Conservation (phyloP, 306 rosid species). For the Vigna nakashimae region DNA sequence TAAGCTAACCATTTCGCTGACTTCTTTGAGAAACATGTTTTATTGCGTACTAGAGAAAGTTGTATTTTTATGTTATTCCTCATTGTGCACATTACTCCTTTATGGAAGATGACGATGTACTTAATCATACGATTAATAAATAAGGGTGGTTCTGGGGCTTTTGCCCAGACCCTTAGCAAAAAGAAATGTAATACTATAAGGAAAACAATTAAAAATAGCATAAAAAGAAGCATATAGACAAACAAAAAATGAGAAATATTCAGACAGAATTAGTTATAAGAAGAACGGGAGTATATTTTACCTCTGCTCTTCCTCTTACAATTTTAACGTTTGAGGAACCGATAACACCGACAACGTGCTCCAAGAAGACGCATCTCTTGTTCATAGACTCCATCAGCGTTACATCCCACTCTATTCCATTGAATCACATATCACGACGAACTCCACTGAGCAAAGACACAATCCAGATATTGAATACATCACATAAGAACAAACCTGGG, state of each 20-base stretch:
- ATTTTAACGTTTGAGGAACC: slow-evolving; percentile 78
- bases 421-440: slow-evolving; percentile 10
- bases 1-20: too few relatives aligned
- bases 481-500: slow-evolving; percentile 62
- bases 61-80: too few relatives aligned
- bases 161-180: too few relatives aligned
- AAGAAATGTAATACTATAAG: background rate
- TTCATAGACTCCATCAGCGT: slow-evolving; percentile 86
- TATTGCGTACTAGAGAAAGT: too few relatives aligned
- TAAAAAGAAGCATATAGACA: slow-evolving; percentile 5
- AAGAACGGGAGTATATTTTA: slow-evolving; percentile 36
- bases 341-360: slow-evolving; percentile 65
- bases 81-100: too few relatives aligned
- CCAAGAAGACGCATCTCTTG: slow-evolving; percentile 87
- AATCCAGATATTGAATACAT: background rate
- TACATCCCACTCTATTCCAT: slow-evolving; percentile 75
- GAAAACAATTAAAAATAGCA: slow-evolving; percentile 17
- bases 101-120: too few relatives aligned
- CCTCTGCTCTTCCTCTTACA: slow-evolving; percentile 97
- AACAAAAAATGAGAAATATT: slow-evolving; percentile 10
- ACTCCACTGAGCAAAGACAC: slow-evolving; percentile 19
- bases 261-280: background rate
- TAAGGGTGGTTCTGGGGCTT: too few relatives aligned
- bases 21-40: too few relatives aligned
- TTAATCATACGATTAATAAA: too few relatives aligned